Base-by-base conservation (phyloP, 1,284 basidiomycete species). In the Tilletiaria anomala region DNA sequence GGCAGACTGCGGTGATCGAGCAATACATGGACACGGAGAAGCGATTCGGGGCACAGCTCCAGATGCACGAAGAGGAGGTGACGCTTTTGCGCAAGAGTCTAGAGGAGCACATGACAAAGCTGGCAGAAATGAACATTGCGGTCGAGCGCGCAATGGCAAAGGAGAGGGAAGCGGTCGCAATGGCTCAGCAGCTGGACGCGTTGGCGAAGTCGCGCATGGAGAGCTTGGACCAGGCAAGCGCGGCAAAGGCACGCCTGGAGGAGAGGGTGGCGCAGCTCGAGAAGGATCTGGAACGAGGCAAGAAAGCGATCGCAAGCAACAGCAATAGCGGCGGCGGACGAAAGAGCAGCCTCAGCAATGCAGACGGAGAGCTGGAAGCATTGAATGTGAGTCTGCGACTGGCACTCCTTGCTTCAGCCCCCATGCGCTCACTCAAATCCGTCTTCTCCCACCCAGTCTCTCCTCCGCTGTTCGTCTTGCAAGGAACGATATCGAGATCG, bases 391-490 rank as follows among this genome's bases (percentile, higher is more conserved):
- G 16, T 17, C 3, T 17, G 22, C 21, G 6, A 15, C 6, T 32
- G 16, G 16, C 31, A 12, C 18, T 14, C 11, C 6, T 17, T 17
- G 10, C 12, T 3, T 14, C 19, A 32, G 17, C 3, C 15, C 22
- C 15, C 5, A 6, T 17, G 20, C n/a, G 4, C 12, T 14, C 40
- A 34, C 8, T 18, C 18, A 19, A 34, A 15, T 16, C n/a, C 14
- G 21, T n/a, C 45, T 4, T 12, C 17, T 44, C 4, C 6, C 11
- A 8, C 16, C 8, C 67, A 91, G 86, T 76, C 76, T 66, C 71
- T 96, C 34, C 75, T 97, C 35, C 82, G 84, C 60, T 99, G 93
- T 69, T 87, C 85, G 17, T 86, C 83, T 6, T 99, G 91, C 71
- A 78, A 79, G 50, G 73, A 78, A 48, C 76, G 80, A 47, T 82